Percentiles rank a stretch among this genome's conserved stretches.
phyloP scores from a whole-genome alignment of 192 early-diverging fungal genomes.

The Lobosporangium transversale region DNA sequence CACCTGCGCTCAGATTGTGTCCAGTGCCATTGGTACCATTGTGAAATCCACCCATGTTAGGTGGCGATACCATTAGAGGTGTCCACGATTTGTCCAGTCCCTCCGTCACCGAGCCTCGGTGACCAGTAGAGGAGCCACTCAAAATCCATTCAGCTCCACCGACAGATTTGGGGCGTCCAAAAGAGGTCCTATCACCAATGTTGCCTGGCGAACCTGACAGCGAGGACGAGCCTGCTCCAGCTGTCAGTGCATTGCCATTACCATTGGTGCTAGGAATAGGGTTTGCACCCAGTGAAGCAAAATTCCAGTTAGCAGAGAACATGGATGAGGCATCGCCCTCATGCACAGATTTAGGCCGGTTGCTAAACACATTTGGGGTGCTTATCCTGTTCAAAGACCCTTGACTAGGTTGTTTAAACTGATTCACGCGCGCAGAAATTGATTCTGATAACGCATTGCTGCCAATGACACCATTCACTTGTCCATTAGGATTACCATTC shows the following conservation, averaged over 20 bases:
- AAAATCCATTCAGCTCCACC: slow-evolving; percentile 58
- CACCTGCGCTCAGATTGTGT: slow-evolving; percentile 28
- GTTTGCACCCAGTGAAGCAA: slow-evolving; percentile 39
- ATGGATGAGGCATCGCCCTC: slow-evolving; percentile 45
- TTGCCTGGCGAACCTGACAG: slow-evolving; percentile 40
- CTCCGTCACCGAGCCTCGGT: slow-evolving; percentile 8
- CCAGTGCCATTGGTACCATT: slow-evolving; percentile 47
- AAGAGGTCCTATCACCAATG: slow-evolving; percentile 39
- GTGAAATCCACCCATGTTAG: slow-evolving; percentile 44
- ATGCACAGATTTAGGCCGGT: slow-evolving; percentile 49
- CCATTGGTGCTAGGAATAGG: slow-evolving; percentile 20
- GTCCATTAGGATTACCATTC: slow-evolving; percentile 20
- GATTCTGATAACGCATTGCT: slow-evolving; percentile 29
- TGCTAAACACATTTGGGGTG: slow-evolving; percentile 17
- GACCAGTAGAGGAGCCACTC: slow-evolving; percentile 14
- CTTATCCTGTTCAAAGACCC: slow-evolving; percentile 34
- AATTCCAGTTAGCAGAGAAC: slow-evolving; percentile 49
- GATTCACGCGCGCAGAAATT: slow-evolving; percentile 25
- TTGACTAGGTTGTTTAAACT: slow-evolving; percentile 13
- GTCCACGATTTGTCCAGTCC: slow-evolving; percentile 45
- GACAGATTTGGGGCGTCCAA: slow-evolving; percentile 58
- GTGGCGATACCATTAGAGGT: slow-evolving; percentile 35
- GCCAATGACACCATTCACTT: slow-evolving; percentile 25
- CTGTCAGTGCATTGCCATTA: neutral
- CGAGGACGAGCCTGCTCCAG: neutral